Percentiles rank a stretch among this genome's conserved stretches.
Conservation (phyloP, 768 basidiomycete genomes). For the Dioszegia hungarica region DNA sequence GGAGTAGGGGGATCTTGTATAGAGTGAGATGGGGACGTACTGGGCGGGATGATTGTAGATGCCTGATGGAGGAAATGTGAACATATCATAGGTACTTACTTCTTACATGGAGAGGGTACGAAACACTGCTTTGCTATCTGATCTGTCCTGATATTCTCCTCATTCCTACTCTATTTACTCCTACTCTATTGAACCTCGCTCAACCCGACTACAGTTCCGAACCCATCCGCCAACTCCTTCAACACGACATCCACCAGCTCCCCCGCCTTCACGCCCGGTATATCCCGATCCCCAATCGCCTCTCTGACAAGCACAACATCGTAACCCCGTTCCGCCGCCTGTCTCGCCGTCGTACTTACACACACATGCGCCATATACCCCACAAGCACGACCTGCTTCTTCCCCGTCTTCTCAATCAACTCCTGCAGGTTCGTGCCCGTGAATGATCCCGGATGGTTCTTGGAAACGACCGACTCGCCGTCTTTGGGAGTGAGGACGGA, state of each 20-base stretch:
- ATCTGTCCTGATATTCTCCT: too few species aligned
- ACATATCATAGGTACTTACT: too few species aligned
- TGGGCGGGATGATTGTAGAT: too few species aligned
- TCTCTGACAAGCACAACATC: slow-evolving; percentile 17
- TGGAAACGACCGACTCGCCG: slow-evolving; percentile 15
- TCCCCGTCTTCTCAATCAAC: not conserved
- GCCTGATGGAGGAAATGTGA: too few species aligned
- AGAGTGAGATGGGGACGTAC: too few species aligned
- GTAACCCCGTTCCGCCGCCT: slow-evolving; percentile 16
- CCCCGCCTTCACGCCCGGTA: slow-evolving; percentile 6
- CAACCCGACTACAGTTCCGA: not conserved
- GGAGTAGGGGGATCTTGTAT: too few species aligned
- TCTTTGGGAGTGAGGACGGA: slow-evolving; percentile 8
- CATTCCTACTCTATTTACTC: too few species aligned
- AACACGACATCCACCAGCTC: slow-evolving; percentile 4
- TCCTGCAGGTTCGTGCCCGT: slow-evolving; percentile 17
- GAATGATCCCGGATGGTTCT: slow-evolving; percentile 20
- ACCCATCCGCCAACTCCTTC: slow-evolving; percentile 11
- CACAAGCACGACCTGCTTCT: slow-evolving; percentile 15
- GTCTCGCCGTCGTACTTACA: slow-evolving; percentile 20
- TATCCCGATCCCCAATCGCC: slow-evolving; percentile 23
- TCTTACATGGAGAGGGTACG: too few species aligned
- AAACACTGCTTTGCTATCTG: too few species aligned
- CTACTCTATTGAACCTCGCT: too few species aligned
- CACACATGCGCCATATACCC: slow-evolving; percentile 25